Evolutionary conservation across 768 basidiomycete genomes (phyloP).

Genomic region (Mycena maculata): DNA sequence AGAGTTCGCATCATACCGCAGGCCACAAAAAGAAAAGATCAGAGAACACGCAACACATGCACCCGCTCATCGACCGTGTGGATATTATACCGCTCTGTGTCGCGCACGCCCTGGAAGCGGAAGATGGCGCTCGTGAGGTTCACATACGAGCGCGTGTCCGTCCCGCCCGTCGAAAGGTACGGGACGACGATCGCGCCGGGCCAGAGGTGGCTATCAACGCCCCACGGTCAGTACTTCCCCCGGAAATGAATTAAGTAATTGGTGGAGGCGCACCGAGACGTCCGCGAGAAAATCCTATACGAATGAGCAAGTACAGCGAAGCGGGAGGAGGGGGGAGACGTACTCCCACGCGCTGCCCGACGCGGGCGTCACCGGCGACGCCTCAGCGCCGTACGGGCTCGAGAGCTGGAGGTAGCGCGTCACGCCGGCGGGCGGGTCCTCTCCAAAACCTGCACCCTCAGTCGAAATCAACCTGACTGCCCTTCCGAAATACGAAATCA

Average conservation of each 20-base stretch:
- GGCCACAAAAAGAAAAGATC: background rate
- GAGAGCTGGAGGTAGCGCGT: background rate
- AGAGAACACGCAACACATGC: slow-evolving; percentile 15
- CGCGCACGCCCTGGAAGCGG: slow-evolving; percentile 14
- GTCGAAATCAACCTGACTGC: too few species aligned
- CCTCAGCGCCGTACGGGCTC: slow-evolving; percentile 6
- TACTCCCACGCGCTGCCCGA: slow-evolving; percentile 22
- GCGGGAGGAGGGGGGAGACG: background rate
- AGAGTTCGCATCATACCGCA: background rate
- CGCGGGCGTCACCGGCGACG: slow-evolving; percentile 25
- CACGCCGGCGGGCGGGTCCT: background rate
- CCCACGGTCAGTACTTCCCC: too few species aligned
- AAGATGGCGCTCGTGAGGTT: slow-evolving; percentile 18
- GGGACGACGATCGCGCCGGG: slow-evolving; percentile 25
- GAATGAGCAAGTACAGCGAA: background rate
- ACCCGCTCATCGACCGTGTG: slow-evolving; percentile 33
- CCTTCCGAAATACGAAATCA: too few species aligned
- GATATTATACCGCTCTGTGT: background rate
- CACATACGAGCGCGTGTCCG: slow-evolving; percentile 22
- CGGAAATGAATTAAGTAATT: too few species aligned
- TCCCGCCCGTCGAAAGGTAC: slow-evolving; percentile 24
- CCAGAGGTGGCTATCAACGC: slow-evolving; percentile 8
- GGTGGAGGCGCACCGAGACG: slow-evolving; percentile 10
- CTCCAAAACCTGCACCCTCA: background rate
- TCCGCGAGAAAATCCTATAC: slow-evolving; percentile 19